Evolutionary conservation across 371 early-diverging fungal species (phyloP).

Genomic region (Chytridium lagenaria): DNA sequence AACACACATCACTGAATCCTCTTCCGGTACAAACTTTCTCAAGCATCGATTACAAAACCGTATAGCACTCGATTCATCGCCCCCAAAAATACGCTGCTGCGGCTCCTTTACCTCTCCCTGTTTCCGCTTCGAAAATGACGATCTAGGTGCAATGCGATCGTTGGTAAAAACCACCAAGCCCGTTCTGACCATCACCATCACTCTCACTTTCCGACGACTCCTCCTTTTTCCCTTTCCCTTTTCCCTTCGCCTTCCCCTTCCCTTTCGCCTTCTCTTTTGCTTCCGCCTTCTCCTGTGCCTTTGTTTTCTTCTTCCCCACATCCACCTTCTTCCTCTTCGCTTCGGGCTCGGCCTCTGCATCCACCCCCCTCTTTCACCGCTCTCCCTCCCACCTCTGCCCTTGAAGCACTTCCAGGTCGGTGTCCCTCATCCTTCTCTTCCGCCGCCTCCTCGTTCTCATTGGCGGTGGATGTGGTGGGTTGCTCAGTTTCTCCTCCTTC

Average conservation of each 20-base stretch:
- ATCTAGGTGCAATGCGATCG: slow-evolving; percentile 42
- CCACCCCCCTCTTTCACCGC: background rate
- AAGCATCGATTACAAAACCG: slow-evolving; percentile 70
- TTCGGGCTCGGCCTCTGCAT: background rate
- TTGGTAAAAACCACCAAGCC: background rate
- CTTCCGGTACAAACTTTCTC: slow-evolving; percentile 58
- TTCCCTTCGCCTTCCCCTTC: slow-evolving; percentile 29
- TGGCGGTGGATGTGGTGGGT: background rate
- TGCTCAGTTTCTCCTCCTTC: background rate
- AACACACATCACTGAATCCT: slow-evolving; percentile 56
- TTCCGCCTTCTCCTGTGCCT: slow-evolving; percentile 5
- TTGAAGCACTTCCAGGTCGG: background rate
- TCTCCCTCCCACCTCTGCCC: background rate
- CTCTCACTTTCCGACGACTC: slow-evolving; percentile 46
- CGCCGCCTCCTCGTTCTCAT: background rate
- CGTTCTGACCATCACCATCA: slow-evolving; percentile 45
- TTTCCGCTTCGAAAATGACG: slow-evolving; percentile 51
- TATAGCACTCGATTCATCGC: slow-evolving; percentile 45
- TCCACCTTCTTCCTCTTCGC: slow-evolving; percentile 2
- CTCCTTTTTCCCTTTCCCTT: slow-evolving; percentile 26
- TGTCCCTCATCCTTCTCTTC: background rate
- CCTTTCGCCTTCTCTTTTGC: slow-evolving; percentile 13
- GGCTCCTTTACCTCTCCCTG: slow-evolving; percentile 13
- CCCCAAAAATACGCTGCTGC: background rate
- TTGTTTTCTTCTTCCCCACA: background rate